Base-by-base conservation (phyloP, 495 filamentous ascomycete genomes). In the Xylaria intraflava region DNA sequence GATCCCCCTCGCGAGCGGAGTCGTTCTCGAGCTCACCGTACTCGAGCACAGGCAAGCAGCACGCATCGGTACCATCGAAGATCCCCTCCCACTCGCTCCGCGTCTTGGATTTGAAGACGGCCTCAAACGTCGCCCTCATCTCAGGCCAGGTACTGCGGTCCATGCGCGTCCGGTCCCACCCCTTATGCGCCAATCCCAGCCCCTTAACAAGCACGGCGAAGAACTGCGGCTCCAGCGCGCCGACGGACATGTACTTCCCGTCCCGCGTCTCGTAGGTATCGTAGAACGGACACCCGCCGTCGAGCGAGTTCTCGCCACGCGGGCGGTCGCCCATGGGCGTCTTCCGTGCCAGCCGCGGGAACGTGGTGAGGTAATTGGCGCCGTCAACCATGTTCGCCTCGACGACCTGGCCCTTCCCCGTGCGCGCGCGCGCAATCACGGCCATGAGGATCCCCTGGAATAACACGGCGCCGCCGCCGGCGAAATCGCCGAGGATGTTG, bases 381-480 rank as follows among this genome's bases (percentile, higher is more conserved):
- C 92, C 92, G 69, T 97, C 92, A 6, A 96, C 91, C 91, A 97
- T 97, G 69, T 95, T 96, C 3, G 86, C 88, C 69, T 96, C 90
- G 0, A 97, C 90, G 2, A 96, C 80, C 69, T 95, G 90, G 0
- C 90, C 92, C 12, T 73, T 72, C 0, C 90, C 90, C 0, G 71
- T 83, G 29, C 59, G 76, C 64, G 70, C 77, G 45, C 76, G 69
- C 33, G 60, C 75, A 29, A 83, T 58, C 62, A 83, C 67, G 56
- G 79, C 90, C 44, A 80, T 74, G 61, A 89, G 70, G 59, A 87
- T 81, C 38, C 85, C 85, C 62, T 65, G 76, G 66, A 92, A 86
- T 38, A 89, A 82, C 58, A 82, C 81, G 1, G 84, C 79, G n/a
- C 91, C 92, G 12, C 92, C 92, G 23, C 90, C 92, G 1, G 87